Evolutionary conservation across 2,329 filamentous ascomycete species (phyloP), one percentile per base, ranked within the genome.

Genomic region (Fusarium papillatum): DNA sequence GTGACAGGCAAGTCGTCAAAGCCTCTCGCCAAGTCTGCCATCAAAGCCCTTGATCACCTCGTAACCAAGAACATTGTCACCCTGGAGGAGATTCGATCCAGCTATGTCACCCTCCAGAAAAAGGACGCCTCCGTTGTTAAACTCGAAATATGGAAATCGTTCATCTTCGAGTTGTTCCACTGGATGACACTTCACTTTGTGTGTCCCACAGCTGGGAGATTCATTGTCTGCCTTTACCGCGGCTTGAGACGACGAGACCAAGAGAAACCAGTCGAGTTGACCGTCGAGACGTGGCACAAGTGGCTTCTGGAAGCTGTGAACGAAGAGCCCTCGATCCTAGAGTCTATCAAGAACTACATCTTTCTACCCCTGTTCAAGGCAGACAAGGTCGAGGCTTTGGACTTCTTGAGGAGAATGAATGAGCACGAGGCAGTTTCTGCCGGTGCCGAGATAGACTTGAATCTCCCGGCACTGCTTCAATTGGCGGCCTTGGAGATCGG

Each of bases 401-500:
- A 81, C 5, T 93, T 95, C 71, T 82, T 95, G n/a, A 83, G 88
- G 57, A 84, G 86, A 24, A 85, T 94, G 68, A 92, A 88, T n/a
- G 84, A 87, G 17, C 81, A 88, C 8, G 86, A 86, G 65, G 83
- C 87, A n/a, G 81, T 88, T 16, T 86, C 83, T 67, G 87, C 84
- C 71, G 86, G 86, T 48, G 84, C 84, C 55, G 85, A 81, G 39
- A 83, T 85, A 65, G 86, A 87, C 24, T 82, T 90, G 31, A 87
- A 91, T 65, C 83, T 87, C 17, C 87, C 90, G 64, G 88, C 90
- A 0, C 85, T 92, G 53, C 83, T 95, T 13, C 90, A 92, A 74
- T 87, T 95, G 50, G 89, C 92, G 55, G 89, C 92, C n/a, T 85
- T 95, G 53, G 92, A 95, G 74, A 89, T 92, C 19, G 93, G 92